These are phyloP conservation scores for Aspergillus ustus DNA, from an alignment of 2,329 filamentous ascomycete species.

Conservation along the genomic window DNA sequence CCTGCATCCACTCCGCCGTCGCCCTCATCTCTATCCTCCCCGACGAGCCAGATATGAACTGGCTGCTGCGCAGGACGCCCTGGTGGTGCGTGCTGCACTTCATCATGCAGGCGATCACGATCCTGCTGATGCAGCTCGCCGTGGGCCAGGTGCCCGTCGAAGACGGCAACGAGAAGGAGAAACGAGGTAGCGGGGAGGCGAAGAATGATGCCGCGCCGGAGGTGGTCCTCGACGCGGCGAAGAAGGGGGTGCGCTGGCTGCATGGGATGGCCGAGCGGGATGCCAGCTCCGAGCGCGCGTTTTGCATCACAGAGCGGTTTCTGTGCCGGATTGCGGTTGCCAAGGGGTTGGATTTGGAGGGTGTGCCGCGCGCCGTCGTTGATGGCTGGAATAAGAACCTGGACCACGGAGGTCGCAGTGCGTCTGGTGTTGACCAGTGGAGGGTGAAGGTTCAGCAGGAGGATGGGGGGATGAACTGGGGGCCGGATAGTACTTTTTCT, in stretches of 20 bases:
- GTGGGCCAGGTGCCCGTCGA: not conserved
- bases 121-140: slow-evolving; percentile 39
- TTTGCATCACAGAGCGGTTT: not conserved
- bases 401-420: no score
- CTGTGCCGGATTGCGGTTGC: slow-evolving; percentile 3
- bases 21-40: slow-evolving; percentile 38
- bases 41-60: slow-evolving; percentile 35
- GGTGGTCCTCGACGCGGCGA: not conserved
- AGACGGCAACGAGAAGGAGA: not conserved
- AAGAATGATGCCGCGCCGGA: not conserved
- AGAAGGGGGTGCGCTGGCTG: slow-evolving; percentile 1
- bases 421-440: not conserved
- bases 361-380: not conserved
- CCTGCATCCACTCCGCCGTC: slow-evolving; percentile 6
- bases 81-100: slow-evolving; percentile 50
- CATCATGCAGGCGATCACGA: slow-evolving; percentile 45
- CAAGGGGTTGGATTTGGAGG: not conserved
- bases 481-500: not conserved
- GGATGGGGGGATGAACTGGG: not conserved
- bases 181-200: no score
- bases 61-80: slow-evolving; percentile 38
- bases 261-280: not conserved
- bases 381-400: not conserved
- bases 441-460: not conserved
- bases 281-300: not conserved